Evolutionary conservation across 2,329 filamentous ascomycete species (phyloP).

Genomic region (Cladophialophora chaetospira): DNA sequence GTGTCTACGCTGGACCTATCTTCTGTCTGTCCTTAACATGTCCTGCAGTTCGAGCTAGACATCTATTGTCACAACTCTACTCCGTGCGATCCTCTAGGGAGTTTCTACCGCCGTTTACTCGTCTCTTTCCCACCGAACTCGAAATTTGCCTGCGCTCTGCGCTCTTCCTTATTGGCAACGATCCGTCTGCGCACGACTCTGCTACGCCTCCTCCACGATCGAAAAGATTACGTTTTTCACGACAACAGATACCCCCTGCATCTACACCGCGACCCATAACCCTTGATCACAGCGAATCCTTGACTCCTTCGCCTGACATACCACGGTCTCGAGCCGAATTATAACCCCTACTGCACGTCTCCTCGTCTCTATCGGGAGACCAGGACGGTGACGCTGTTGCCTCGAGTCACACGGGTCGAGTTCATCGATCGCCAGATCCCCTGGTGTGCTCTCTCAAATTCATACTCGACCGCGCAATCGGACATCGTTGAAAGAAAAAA

Average conservation of each 20-base stretch:
- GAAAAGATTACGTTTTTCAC: conserved; percentile 7
- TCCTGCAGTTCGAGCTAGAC: conserved; percentile 19
- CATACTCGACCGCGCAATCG: not conserved
- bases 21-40: conserved; percentile 24
- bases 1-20: conserved; percentile 5
- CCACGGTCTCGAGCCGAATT: not conserved
- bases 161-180: not conserved
- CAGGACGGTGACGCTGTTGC: no score
- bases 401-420: no score
- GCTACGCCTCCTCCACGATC: not conserved
- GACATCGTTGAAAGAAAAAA: not conserved
- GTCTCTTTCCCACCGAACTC: not conserved
- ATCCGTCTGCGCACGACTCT: no score
- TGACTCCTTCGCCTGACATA: not conserved
- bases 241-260: conserved; percentile 1
- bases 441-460: not conserved
- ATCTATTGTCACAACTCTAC: conserved; percentile 13
- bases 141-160: not conserved
- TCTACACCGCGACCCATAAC: conserved; percentile 14
- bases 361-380: no score
- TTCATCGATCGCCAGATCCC: no score
- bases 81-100: not conserved
- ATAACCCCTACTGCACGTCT: no score
- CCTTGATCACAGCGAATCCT: conserved; percentile 3
- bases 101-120: no score